phyloP scores from a whole-genome alignment of 192 early-diverging fungal genomes.

The Rhizophagus prolifer region DNA sequence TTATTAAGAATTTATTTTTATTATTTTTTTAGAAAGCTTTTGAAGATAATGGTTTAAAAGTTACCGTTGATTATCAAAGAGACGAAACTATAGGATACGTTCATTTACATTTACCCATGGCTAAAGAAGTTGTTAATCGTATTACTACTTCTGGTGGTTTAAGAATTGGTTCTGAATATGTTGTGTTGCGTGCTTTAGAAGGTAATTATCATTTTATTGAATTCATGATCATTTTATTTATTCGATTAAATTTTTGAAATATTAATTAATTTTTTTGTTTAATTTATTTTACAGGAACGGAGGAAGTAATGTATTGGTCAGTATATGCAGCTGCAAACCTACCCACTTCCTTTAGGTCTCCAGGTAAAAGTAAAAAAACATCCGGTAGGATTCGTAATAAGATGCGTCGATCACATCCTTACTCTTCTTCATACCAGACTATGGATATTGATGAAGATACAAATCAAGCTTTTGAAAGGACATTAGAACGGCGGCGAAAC shows the following conservation, averaged over 20 bases:
- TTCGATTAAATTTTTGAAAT: background rate
- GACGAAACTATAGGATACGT: constrained; percentile 23
- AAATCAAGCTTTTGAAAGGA: background rate
- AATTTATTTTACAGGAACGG: constrained; percentile 6
- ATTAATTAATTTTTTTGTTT: background rate
- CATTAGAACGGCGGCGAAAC: background rate
- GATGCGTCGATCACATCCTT: background rate
- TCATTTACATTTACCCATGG: constrained; percentile 5
- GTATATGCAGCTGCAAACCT: constrained; percentile 5
- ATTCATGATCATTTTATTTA: background rate
- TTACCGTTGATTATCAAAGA: constrained; percentile 16
- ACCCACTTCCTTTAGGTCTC: background rate
- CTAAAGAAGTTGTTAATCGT: constrained; percentile 2
- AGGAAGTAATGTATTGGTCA: constrained; percentile 14
- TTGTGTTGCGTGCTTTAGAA: constrained; percentile 4
- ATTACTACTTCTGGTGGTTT: constrained; percentile 6
- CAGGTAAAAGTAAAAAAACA: background rate
- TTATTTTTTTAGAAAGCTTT: constrained; percentile 3
- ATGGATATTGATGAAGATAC: background rate
- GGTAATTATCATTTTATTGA: background rate
- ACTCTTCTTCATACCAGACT: background rate
- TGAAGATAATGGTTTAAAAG: constrained; percentile 14
- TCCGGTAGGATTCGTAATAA: background rate
- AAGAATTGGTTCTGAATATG: background rate
- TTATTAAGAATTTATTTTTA: background rate